Evolutionary conservation across 805 yeast genomes (phyloP).

Genomic region (Saccharomycopsis sp.): DNA sequence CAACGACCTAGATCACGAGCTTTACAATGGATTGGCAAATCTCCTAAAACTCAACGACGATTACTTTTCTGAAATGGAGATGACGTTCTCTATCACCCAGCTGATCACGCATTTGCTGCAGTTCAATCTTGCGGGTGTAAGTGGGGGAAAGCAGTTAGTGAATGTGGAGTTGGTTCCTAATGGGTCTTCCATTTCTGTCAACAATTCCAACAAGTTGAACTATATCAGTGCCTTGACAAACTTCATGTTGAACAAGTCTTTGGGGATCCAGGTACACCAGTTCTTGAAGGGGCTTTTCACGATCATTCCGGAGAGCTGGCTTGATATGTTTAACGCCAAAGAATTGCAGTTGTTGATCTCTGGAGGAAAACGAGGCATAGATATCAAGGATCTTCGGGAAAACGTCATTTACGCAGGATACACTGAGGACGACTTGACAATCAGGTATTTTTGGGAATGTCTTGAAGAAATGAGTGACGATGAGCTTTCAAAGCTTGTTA

Average conservation of each 20-base stretch:
- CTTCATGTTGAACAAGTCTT: slow-evolving; percentile 62
- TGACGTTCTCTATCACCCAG: slow-evolving; percentile 62
- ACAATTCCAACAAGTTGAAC: slow-evolving; percentile 51
- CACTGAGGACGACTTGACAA: slow-evolving; percentile 46
- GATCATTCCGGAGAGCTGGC: slow-evolving; percentile 67
- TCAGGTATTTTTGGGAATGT: slow-evolving; percentile 67
- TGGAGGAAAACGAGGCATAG: slow-evolving; percentile 66
- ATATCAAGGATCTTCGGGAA: slow-evolving; percentile 58
- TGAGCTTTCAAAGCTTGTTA: slow-evolving; percentile 62
- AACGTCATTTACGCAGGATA: slow-evolving; percentile 67
- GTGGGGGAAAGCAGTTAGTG: not conserved
- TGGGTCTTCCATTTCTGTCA: slow-evolving; percentile 56
- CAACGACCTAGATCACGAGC: slow-evolving; percentile 56
- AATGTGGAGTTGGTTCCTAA: slow-evolving; percentile 50
- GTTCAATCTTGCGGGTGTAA: slow-evolving; percentile 11
- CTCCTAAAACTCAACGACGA: slow-evolving; percentile 47
- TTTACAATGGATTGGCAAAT: slow-evolving; percentile 60
- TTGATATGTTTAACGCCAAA: slow-evolving; percentile 73
- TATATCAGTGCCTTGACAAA: slow-evolving; percentile 75
- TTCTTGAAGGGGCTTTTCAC: slow-evolving; percentile 67
- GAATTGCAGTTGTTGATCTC: slow-evolving; percentile 83
- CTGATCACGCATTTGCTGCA: slow-evolving; percentile 27
- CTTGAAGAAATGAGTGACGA: slow-evolving; percentile 56
- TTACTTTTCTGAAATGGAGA: slow-evolving; percentile 48
- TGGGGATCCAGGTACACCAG: slow-evolving; percentile 50